These are phyloP conservation scores for Camellia japonica DNA, from an alignment of 148 eudicot species.

Conservation along the genomic window DNA sequence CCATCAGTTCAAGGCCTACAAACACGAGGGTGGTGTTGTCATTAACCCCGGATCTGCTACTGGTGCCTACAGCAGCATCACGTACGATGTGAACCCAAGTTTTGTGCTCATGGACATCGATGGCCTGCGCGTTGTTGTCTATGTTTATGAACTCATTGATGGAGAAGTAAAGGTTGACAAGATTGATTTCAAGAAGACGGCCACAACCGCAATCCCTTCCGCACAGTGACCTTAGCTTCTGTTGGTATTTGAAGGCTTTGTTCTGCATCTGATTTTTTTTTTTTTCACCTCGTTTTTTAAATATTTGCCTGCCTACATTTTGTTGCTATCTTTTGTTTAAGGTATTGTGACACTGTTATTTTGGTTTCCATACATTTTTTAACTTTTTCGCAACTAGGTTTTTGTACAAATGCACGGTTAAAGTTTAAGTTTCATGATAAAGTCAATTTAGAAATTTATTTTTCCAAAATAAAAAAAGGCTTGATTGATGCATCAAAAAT, in stretches of 20 bases:
- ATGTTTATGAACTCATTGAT: slow-evolving; percentile 95
- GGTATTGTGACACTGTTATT: background rate
- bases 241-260: slow-evolving; percentile 2
- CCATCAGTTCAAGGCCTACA: slow-evolving; percentile 97
- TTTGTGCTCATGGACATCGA: slow-evolving; percentile 99
- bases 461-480: background rate
- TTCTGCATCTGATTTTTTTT: background rate
- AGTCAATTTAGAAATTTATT: background rate
- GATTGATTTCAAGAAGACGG: slow-evolving; percentile 91
- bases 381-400: too few relatives aligned
- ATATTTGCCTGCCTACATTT: background rate
- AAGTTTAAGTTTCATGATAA: background rate
- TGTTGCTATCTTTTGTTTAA: background rate
- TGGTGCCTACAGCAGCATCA: slow-evolving; percentile 93
- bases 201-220: slow-evolving; percentile 37
- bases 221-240: slow-evolving; percentile 12
- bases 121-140: slow-evolving; percentile 88
- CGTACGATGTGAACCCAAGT: slow-evolving; percentile 95
- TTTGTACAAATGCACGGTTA: background rate
- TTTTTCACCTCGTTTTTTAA: too few relatives aligned
- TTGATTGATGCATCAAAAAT: background rate
- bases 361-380: background rate
- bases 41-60: slow-evolving; percentile 98
- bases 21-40: slow-evolving; percentile 98
- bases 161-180: slow-evolving; percentile 99